Evolutionary conservation across 257 asterid genomes (phyloP).

Genomic region (Linderniella brevidens): DNA sequence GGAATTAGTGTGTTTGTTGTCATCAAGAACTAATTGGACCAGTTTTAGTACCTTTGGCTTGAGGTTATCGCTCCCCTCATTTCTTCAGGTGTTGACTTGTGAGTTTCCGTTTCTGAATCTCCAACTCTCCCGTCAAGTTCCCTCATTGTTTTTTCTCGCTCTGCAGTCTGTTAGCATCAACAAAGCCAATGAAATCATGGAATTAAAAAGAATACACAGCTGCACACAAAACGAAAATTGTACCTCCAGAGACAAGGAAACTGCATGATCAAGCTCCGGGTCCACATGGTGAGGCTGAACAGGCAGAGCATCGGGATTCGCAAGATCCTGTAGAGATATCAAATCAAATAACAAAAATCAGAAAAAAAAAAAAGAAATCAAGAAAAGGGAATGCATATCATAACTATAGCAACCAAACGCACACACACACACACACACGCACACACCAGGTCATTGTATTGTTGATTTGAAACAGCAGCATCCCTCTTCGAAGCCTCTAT

Average conservation of each 20-base stretch:
- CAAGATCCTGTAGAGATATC: conserved; percentile 42
- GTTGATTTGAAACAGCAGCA: conserved; percentile 34
- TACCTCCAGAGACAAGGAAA: conserved; percentile 72
- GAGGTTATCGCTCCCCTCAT: conserved; percentile 29
- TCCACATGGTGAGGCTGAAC: conserved; percentile 37
- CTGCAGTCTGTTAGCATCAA: conserved; percentile 59
- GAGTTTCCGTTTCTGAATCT: conserved; percentile 22
- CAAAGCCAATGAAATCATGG: conserved; percentile 7
- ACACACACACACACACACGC: no score
- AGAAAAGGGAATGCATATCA: conserved; percentile 1
- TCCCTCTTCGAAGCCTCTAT: conserved; percentile 94
- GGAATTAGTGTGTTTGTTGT: not conserved
- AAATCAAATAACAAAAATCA: conserved; percentile 9
- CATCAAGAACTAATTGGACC: no score
- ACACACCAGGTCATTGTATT: conserved; percentile 22
- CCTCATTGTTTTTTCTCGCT: conserved; percentile 38
- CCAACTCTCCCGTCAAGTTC: conserved; percentile 34
- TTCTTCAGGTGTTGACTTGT: conserved; percentile 22
- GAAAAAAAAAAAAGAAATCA: conserved; percentile 5
- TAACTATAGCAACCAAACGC: not conserved
- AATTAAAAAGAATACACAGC: no score
- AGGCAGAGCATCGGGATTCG: conserved; percentile 25
- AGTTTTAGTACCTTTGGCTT: conserved; percentile 75
- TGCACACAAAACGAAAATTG: not conserved
- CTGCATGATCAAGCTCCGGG: conserved; percentile 48